Evolutionary conservation across 2,329 filamentous ascomycete species (phyloP).

Genomic region (Parastagonospora avenae): DNA sequence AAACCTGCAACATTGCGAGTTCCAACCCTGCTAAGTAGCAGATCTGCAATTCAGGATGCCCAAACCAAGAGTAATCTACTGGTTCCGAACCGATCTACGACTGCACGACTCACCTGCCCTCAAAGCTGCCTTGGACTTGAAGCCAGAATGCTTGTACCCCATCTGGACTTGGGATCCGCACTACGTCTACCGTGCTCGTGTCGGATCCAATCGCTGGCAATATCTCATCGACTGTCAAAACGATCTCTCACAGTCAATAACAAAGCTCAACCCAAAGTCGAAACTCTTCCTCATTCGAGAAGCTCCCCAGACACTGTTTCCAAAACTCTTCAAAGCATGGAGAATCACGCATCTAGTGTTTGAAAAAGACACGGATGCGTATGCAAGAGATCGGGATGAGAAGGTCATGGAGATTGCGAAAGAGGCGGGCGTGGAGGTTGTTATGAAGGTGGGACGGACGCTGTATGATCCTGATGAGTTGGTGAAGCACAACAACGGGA

Average conservation of each 20-base stretch:
- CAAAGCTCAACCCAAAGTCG: conserved; percentile 70
- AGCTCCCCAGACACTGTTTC: conserved; percentile 71
- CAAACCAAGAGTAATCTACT: conserved; percentile 69
- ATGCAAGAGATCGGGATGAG: conserved; percentile 68
- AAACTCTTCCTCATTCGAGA: conserved; percentile 75
- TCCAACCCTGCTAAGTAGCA: neutral
- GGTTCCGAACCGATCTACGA: conserved; percentile 79
- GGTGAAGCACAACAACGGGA: conserved; percentile 67
- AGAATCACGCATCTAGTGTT: conserved; percentile 77
- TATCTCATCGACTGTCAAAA: conserved; percentile 74
- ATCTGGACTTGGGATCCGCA: conserved; percentile 83
- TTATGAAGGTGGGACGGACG: conserved; percentile 69
- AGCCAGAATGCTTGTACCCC: conserved; percentile 72
- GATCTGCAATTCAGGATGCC: conserved; percentile 17
- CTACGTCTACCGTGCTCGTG: conserved; percentile 74
- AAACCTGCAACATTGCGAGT: neutral
- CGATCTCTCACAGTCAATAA: conserved; percentile 70
- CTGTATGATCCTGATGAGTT: conserved; percentile 76
- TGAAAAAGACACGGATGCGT: conserved; percentile 78
- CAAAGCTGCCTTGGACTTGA: conserved; percentile 71
- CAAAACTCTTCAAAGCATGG: conserved; percentile 76
- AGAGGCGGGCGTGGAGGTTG: conserved; percentile 69
- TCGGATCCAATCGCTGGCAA: conserved; percentile 75
- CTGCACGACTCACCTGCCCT: conserved; percentile 79
- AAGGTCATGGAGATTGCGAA: conserved; percentile 64